Base-by-base conservation (phyloP, 2,329 filamentous ascomycete species). In the Huntiella decipiens region DNA sequence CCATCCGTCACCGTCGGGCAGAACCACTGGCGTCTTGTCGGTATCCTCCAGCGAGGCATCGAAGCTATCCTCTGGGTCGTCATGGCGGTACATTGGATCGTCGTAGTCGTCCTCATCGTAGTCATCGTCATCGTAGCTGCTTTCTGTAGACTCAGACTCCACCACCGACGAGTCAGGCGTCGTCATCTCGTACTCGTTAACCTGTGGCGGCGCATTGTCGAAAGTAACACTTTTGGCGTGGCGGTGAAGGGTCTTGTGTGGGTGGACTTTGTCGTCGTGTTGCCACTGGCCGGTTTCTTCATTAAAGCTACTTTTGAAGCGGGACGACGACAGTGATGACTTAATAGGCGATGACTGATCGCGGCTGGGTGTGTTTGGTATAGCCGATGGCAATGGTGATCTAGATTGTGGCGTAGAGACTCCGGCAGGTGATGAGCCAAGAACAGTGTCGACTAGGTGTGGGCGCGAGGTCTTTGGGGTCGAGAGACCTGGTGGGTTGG, bases 121-220 rank as follows among this genome's bases (percentile, higher is more conserved):
- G 10, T 84, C 79, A 31, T 82, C 76, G 0, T 84, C 88, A 51
- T 95, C 87, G 59, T 83, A 95, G 64, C 88, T 96, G 37, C 86
- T 85, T 56, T 95, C 85, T 6, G 88, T 80, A 10, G 88, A 96
- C 54, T 81, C 86, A 42, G 83, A 88, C 19, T 83, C 84, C 17
- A 92, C 70, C 0, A 87, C 93, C 1, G 88, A 95, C n/a, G 92
- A 74, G 57, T 95, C 91, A 8, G 91, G 91, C 2, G 91, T 98
- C 32, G 85, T 82, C 82, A 95, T 87, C 63, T 96, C 91, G 60
- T 96, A 98, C 63, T 98, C 91, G 58, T 96, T 94, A 56, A 98
- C 73, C 58, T 93, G 83, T 17, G 91, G 91, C 16, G 88, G 88
- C 2, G 84, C 86, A 34, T 80, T 82, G 62, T 96, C 86, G 58